Evolutionary conservation across 2,329 filamentous ascomycete species (phyloP), one percentile per base, ranked within the genome.

Genomic region (Ophiostoma sp.): DNA sequence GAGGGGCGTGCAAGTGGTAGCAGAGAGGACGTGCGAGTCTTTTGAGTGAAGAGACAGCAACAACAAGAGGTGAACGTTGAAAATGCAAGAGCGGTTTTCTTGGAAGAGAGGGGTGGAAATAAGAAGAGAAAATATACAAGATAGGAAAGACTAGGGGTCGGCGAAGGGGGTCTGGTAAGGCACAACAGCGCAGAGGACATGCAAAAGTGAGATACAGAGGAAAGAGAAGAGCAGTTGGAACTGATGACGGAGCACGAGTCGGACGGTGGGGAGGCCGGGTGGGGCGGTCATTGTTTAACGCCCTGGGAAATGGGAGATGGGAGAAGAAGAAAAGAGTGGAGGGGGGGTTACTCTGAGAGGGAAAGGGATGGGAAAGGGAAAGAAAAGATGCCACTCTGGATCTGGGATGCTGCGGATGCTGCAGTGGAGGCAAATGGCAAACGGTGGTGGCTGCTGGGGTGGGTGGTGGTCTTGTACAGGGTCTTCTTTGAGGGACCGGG

Each of bases 241-340:
- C 39, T 11, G 42, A 68, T 68, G 64, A 68, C 64, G 64, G 64
- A 33, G 64, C 12, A 33, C 64, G 42, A 68, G 28, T 50, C 25
- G 42, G 64, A 17, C 22, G 25, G 64, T 50, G 36, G 61, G 19
- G 33, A 45, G n/a, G 36, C 61, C 61, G 8, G 61, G 33, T 73
- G 74, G 74, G 70, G 72, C 70, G 72, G 22, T n/a, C n/a, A n/a
- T n/a, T n/a, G n/a, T n/a, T n/a, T 36, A 74, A 45, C 12, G 69
- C 52, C 33, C 7, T 69, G 50, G 36, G 25, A 69, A 57, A 69
- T 57, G 45, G 45, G 66, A 42, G 42, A n/a, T n/a, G n/a, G n/a
- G n/a, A 50, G n/a, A 28, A 22, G 9, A 3, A 12, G 4, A 15
- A 45, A 12, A 45, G 9, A 12, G 31, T 19, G 57, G 15, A 33